These are phyloP conservation scores for Sicyos baderoa DNA, from an alignment of 306 rosid genomes.

Conservation along the genomic window DNA sequence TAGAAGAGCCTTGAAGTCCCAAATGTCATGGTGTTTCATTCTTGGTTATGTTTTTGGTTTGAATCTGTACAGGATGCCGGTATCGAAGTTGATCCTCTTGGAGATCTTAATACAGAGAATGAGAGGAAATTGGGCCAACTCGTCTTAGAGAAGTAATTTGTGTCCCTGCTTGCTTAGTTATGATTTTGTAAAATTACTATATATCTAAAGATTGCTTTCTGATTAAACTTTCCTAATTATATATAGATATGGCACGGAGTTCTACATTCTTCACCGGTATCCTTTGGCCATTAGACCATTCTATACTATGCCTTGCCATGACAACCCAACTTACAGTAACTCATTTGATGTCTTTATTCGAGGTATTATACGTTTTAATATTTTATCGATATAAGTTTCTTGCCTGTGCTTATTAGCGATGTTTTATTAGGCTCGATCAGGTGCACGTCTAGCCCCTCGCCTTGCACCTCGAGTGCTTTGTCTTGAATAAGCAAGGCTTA, in stretches of 20 bases:
- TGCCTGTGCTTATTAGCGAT: not conserved
- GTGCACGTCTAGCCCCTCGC: no score
- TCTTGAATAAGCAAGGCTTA: no score
- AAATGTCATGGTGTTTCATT: not conserved
- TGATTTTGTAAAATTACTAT: not conserved
- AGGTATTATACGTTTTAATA: constrained; percentile 37
- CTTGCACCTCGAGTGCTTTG: no score
- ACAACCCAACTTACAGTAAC: constrained; percentile 63
- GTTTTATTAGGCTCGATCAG: no score
- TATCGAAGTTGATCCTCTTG: constrained; percentile 68
- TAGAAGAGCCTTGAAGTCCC: not conserved
- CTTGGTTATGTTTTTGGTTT: constrained; percentile 10
- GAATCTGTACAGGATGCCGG: constrained; percentile 64
- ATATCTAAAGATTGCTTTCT: not conserved
- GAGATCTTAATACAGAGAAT: constrained; percentile 80
- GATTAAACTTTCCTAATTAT: constrained; percentile 10
- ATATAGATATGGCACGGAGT: constrained; percentile 78
- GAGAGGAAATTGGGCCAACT: constrained; percentile 83
- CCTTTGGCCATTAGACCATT: constrained; percentile 88
- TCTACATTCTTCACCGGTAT: constrained; percentile 79
- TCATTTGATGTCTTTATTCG: constrained; percentile 94
- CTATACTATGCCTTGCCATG: constrained; percentile 91
- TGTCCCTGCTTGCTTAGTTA: not conserved
- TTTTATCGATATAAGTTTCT: not conserved
- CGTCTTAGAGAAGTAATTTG: constrained; percentile 65